Percentiles rank a stretch among this genome's conserved stretches.
phyloP scores from a whole-genome alignment of 306 rosid species.

The Abrus precatorius region DNA sequence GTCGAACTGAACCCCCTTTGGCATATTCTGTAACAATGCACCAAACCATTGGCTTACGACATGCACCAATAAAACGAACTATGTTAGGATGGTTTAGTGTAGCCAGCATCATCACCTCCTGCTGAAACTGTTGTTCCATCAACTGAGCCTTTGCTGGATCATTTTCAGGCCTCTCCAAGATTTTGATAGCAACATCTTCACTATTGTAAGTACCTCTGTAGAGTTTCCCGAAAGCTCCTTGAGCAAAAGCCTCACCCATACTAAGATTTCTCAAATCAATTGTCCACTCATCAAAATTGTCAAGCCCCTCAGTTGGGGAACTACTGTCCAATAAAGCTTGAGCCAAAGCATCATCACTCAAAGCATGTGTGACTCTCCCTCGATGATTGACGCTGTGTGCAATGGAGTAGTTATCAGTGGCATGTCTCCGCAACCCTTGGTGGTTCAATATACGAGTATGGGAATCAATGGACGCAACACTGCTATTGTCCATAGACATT shows the following conservation, averaged over 20 bases:
- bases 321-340: slow-evolving; percentile 84
- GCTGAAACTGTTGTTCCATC: slow-evolving; percentile 99
- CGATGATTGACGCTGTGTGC: slow-evolving; percentile 82
- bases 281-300: slow-evolving; percentile 89
- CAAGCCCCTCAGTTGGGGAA: slow-evolving; percentile 86
- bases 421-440: slow-evolving; percentile 79
- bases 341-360: slow-evolving; percentile 96
- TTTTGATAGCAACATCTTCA: slow-evolving; percentile 96
- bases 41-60: slow-evolving; percentile 98
- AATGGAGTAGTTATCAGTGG: slow-evolving; percentile 85
- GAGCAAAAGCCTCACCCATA: slow-evolving; percentile 98
- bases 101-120: slow-evolving; percentile 97
- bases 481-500: slow-evolving; percentile 95
- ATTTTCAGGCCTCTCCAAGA: slow-evolving; percentile 97
- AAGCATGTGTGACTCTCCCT: slow-evolving; percentile 90
- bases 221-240: slow-evolving; percentile 98
- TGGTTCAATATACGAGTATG: slow-evolving; percentile 92
- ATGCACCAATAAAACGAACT: slow-evolving; percentile 94
- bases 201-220: slow-evolving; percentile 93
- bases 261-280: slow-evolving; percentile 85
- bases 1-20: slow-evolving; percentile 96
- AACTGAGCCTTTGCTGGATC: slow-evolving; percentile 86
- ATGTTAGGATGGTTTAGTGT: slow-evolving; percentile 92
- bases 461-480: slow-evolving; percentile 96
- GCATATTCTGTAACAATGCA: slow-evolving; percentile 99